Base-by-base conservation (phyloP, 768 basidiomycete genomes). In the Kwoniella europaea region DNA sequence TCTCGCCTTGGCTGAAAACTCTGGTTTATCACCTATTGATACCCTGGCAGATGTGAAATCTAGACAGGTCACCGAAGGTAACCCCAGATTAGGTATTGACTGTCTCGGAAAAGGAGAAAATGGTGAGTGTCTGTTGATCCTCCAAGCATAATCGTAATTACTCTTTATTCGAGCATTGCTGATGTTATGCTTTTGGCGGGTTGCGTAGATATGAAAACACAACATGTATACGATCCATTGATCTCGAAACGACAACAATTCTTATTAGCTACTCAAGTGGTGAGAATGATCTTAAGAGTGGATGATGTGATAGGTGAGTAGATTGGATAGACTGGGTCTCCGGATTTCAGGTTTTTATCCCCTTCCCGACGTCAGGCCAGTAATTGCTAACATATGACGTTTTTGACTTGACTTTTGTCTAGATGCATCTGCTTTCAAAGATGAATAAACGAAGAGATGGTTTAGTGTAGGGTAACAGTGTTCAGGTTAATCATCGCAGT, bases 161-260 rank as follows among this genome's bases (percentile, higher is more conserved):
- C 42, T 60, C 20, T 55, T 22, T 5, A 2, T 35, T 58, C 27
- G 57, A 3, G 2, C 16, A 55, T 55, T 16, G 68, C 29, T 50
- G 57, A 60, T 52, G 6, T 58, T 20, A 27, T 52, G 58, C n/a
- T 29, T 29, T 55, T 16, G 16, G 18, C 16, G 22, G 2, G 6
- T 61, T 20, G 64, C 22, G 13, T 42, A 98, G 96, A 99, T 77
- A 99, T 99, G 96, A 96, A 91, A 87, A 88, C 90, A 80, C 96
- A 98, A 82, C 93, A 94, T 78, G 95, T 98, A 54, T 94, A 95
- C 76, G 97, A 99, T 80, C 96, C 97, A 35, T 85, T 98, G 74
- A 97, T 98, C 84, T 94, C 94, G 53, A 99, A 98, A 86, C 86
- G 96, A 79, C 95, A 98, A 81, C 96, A 98, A 81, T 97, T 94